Base-by-base conservation (phyloP, 371 early-diverging fungal species). In the Syncephalastrum contaminatum region DNA sequence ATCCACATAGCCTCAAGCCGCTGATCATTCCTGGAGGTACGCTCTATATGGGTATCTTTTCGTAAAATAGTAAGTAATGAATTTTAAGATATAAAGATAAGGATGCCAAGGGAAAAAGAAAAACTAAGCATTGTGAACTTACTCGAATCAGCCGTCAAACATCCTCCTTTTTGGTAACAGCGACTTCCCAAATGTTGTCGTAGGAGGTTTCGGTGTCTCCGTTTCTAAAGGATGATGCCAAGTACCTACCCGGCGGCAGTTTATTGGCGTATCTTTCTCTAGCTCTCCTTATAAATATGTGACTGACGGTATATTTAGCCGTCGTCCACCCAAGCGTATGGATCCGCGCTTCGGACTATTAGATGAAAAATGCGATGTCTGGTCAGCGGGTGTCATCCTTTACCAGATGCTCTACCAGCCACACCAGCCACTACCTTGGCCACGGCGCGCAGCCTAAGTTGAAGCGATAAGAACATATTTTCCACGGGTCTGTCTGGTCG, bases 51-150 rank as follows among this genome's bases (percentile, higher is more conserved):
- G 18, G 10, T 15, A 15, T 19, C 12, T 10, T 12, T 42, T 25
- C n/a, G n/a, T n/a, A n/a, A n/a, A n/a, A n/a, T n/a, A n/a, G n/a
- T n/a, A n/a, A n/a, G n/a, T n/a, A n/a, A n/a, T n/a, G n/a, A n/a
- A n/a, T n/a, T n/a, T n/a, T n/a, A n/a, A 56, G 56, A 56, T 24
- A 48, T 56, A 22, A 56, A 56, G 56, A 48, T 40, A 56, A 27
- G 18, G 22, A 56, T 43, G 56, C 43, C 48, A 27, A 22, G 13
- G 13, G 22, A 7, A 47, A 12, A 13, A 20, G 20, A n/a, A n/a
- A 4, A 36, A 20, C n/a, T n/a, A n/a, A n/a, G n/a, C n/a, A n/a
- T 10, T 16, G 13, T 27, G 16, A 1, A 4, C 8, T 43, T 46
- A 10, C 8, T 8, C 7, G 14, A 48, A 40, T 25, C 30, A 56